Evolutionary conservation across 169 alveolate species (phyloP), one percentile per base, ranked within the genome.

Genomic region (Sarcocystis neurona): DNA sequence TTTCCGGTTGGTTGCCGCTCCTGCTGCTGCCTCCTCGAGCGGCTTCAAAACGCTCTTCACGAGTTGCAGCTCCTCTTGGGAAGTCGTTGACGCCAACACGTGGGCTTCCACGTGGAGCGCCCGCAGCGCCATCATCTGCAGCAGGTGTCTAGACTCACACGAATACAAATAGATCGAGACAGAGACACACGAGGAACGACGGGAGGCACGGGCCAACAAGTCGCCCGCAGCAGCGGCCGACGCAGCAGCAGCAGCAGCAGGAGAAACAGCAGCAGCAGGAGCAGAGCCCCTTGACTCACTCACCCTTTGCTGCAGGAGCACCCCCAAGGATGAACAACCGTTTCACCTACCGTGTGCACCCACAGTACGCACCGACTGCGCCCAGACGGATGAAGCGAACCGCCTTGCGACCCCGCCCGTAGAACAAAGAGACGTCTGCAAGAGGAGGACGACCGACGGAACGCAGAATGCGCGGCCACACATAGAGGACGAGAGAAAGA

Each of bases 21-120:
- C 78, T 85, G 84, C 72, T 85, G 85, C 86, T 74, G 82, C 79
- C 48, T 41, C 82, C 41, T 89, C 89, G 12, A 63, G 43, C 63
- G 48, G 5, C 58, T 70, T 79, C 74, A 79, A 34, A n/a, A 58
- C 74, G 5, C 75, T 10, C 1, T 34, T 50, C 12, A 43, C 75
- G 12, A 27, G 39, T 2, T 50, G 72, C 10, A 34, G 32, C 41
- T 79, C 87, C 0, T 79, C 87, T 39, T 79, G 41, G 48, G 72
- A 79, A 34, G 41, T 79, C 48, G 70, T 34, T 3, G 87, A 20
- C 3, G 87, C 6, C 43, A 79, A 44, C 50, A 27, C 41, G n/a
- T 37, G 37, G 2, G 87, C 87, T 5, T 56, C 41, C 41, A 79
- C 48, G 0, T 39, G 44, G 50, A 79, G 70, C 15, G 87, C 87